phyloP scores from a whole-genome alignment of 768 basidiomycete genomes.

The Boletus reticulatus region DNA sequence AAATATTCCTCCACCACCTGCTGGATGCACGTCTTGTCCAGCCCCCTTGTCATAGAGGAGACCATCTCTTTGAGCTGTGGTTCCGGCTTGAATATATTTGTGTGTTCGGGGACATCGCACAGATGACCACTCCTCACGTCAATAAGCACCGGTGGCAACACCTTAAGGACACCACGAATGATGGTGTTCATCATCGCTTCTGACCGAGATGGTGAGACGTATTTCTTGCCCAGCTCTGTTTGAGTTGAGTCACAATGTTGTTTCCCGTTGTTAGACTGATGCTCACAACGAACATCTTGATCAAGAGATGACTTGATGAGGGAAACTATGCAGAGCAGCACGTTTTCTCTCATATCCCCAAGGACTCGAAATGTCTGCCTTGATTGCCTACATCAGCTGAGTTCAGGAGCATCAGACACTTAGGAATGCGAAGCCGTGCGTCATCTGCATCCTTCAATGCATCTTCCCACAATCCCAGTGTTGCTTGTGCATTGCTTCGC shows the following conservation, averaged over 20 bases:
- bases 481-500: too few relatives aligned
- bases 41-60: conserved; percentile 1
- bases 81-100: not conserved
- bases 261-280: fast-evolving
- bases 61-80: not conserved
- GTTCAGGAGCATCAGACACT: not conserved
- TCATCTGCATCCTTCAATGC: conserved; percentile 15
- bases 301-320: not conserved
- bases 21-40: conserved; percentile 2
- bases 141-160: not conserved
- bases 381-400: not conserved
- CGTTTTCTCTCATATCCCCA: conserved; percentile 3
- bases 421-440: not conserved
- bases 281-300: not conserved
- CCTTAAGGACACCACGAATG: not conserved
- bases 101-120: not conserved
- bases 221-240: not conserved
- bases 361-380: not conserved
- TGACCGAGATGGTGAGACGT: not conserved
- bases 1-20: conserved; percentile 1
- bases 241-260: not conserved
- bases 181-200: not conserved
- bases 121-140: not conserved
- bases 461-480: conserved; percentile 1
- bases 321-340: not conserved